Evolutionary conservation across 2,329 filamentous ascomycete genomes (phyloP).

Genomic region (Bimuria novae-zelandiae): DNA sequence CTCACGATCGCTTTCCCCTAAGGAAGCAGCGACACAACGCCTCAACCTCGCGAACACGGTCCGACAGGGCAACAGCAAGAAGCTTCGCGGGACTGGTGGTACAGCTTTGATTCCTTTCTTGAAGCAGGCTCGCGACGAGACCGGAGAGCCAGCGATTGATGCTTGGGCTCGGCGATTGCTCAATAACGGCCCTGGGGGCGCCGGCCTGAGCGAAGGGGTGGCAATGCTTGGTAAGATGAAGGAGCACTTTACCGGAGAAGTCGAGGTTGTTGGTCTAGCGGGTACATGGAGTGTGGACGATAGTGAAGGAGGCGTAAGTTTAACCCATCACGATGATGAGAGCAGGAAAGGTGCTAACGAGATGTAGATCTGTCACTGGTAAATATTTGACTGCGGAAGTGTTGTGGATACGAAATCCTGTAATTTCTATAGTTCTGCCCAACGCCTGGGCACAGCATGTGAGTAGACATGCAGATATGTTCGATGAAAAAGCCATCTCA

Average conservation of each 20-base stretch:
- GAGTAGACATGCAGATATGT: too few species aligned
- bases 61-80: constrained; percentile 52
- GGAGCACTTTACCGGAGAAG: constrained; percentile 59
- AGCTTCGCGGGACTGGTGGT: constrained; percentile 86
- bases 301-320: constrained; percentile 62
- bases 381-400: background rate
- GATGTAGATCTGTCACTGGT: constrained; percentile 36
- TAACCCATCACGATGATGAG: background rate
- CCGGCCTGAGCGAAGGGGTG: constrained; percentile 37
- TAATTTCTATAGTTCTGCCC: background rate
- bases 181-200: constrained; percentile 54
- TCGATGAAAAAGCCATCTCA: too few species aligned
- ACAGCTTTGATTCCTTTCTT: constrained; percentile 94
- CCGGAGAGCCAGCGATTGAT: constrained; percentile 84
- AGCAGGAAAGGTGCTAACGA: constrained; percentile 9
- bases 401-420: background rate
- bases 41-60: constrained; percentile 63
- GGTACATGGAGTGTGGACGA: constrained; percentile 91
- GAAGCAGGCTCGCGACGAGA: constrained; percentile 96
- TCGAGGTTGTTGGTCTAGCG: constrained; percentile 72
- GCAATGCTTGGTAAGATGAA: constrained; percentile 56
- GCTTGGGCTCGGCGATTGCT: constrained; percentile 64
- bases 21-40: constrained; percentile 49
- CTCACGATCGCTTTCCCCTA: constrained; percentile 63
- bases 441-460: background rate